Base-by-base conservation (phyloP, 139 green algal genomes). In the Asterochloris erici region DNA sequence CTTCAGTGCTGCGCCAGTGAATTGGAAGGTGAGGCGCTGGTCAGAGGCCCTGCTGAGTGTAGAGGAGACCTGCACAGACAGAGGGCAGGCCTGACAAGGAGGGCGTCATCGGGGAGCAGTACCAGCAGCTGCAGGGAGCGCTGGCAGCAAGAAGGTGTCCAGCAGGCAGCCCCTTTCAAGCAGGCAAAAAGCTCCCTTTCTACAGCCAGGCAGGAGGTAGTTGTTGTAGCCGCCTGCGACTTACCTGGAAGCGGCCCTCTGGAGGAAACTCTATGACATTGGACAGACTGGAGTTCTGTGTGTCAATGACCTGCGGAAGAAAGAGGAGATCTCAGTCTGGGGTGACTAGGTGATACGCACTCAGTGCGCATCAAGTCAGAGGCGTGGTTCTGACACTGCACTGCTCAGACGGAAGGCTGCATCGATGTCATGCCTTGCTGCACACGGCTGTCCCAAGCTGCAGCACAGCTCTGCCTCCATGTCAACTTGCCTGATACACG, bases 181-280 rank as follows among this genome's bases (percentile, higher is more conserved):
- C n/a, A n/a, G n/a, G n/a, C n/a, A n/a, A n/a, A n/a, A n/a, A n/a
- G n/a, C n/a, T n/a, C n/a, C n/a, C n/a, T n/a, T n/a, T n/a, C n/a
- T n/a, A n/a, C n/a, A n/a, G n/a, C n/a, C n/a, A n/a, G n/a, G n/a
- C n/a, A n/a, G n/a, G n/a, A n/a, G n/a, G n/a, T n/a, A n/a, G n/a
- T n/a, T n/a, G n/a, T n/a, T n/a, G n/a, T n/a, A n/a, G n/a, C n/a
- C n/a, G n/a, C n/a, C n/a, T n/a, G n/a, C n/a, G n/a, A n/a, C n/a
- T n/a, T n/a, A n/a, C n/a, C n/a, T n/a, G n/a, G n/a, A 79, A 79
- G 23, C 54, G 21, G 10, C 77, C 77, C 17, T 81, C 62, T 62
- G 94, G 95, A 1, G 95, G 94, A 84, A 98, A 98, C 14, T 87
- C 93, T 78, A 98, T 97, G 11, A 98, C 88, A 82, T 98, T 98